Percentiles rank a stretch among this genome's conserved stretches.
These are phyloP conservation scores for Sclerotinia spermophila DNA, from an alignment of 2,329 filamentous ascomycete genomes.

Conservation along the genomic window DNA sequence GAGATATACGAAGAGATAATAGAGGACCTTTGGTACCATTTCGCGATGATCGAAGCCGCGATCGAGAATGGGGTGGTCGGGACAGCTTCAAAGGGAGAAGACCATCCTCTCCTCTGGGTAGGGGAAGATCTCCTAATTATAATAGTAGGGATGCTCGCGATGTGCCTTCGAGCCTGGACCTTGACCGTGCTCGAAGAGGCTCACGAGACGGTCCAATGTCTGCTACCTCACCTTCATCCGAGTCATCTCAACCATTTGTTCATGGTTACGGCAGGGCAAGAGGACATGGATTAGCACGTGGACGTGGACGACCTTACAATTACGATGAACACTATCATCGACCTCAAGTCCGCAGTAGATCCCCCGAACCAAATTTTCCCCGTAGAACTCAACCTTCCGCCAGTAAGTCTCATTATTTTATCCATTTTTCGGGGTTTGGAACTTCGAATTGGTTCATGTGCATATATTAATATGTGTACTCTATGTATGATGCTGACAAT, in stretches of 20 bases:
- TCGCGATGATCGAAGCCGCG: constrained; percentile 22
- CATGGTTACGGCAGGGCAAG: constrained; percentile 50
- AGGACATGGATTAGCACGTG: constrained; percentile 46
- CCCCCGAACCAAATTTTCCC: constrained; percentile 33
- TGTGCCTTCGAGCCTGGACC: constrained; percentile 59
- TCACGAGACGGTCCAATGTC: constrained; percentile 72
- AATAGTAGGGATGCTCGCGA: constrained; percentile 50
- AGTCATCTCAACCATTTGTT: constrained; percentile 45
- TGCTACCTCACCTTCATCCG: constrained; percentile 67
- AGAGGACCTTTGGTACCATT: constrained; percentile 14
- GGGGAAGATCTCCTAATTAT: constrained; percentile 64
- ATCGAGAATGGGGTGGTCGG: constrained; percentile 26
- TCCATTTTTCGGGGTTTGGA: neutral
- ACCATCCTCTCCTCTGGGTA: constrained; percentile 57
- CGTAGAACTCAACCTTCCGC: constrained; percentile 45
- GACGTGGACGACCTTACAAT: constrained; percentile 44
- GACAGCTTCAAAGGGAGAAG: constrained; percentile 52
- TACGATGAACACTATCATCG: constrained; percentile 56
- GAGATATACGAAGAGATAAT: constrained; percentile 38
- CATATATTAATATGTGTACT: neutral
- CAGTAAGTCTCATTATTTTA: constrained; percentile 26
- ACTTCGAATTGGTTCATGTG: neutral
- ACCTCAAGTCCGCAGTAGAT: constrained; percentile 33
- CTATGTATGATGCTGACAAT: neutral
- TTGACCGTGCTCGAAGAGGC: constrained; percentile 62